These are phyloP conservation scores for Hypholoma fasciculare DNA, from an alignment of 768 basidiomycete genomes.

Conservation along the genomic window DNA sequence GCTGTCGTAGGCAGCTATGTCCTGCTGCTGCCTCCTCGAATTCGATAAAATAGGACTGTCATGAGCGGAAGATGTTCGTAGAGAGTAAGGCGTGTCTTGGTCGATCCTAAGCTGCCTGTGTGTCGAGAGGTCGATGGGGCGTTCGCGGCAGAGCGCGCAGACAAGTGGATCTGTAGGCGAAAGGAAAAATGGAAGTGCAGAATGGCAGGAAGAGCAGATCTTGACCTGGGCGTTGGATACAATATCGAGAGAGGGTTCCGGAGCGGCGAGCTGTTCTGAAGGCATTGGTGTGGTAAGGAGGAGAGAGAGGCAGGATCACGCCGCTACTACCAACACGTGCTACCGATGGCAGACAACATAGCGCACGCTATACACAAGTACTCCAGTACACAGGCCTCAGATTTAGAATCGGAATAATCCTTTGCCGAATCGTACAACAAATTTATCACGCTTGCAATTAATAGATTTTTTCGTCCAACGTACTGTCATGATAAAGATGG, in stretches of 20 bases:
- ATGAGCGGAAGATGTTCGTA: constrained; percentile 15
- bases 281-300: constrained; percentile 42
- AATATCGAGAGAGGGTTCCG: constrained; percentile 25
- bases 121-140: constrained; percentile 22
- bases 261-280: constrained; percentile 42
- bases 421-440: too few species aligned
- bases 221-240: constrained; percentile 32
- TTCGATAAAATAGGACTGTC: constrained; percentile 14
- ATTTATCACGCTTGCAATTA: too few species aligned
- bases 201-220: constrained; percentile 45
- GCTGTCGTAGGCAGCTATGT: constrained; percentile 8
- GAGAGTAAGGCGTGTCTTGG: constrained; percentile 16
- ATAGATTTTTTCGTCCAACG: too few species aligned
- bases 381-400: too few species aligned
- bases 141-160: constrained; percentile 49
- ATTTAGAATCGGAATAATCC: not conserved
- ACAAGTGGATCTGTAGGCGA: constrained; percentile 36
- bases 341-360: not conserved
- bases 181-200: constrained; percentile 36
- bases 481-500: too few species aligned
- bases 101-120: constrained; percentile 16
- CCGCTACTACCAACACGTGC: constrained; percentile 15
- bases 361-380: too few species aligned
- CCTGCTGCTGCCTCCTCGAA: constrained; percentile 21
- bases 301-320: constrained; percentile 11